phyloP scores from a whole-genome alignment of 2,329 filamentous ascomycete species.

The Lasiodiplodia theobromae region DNA sequence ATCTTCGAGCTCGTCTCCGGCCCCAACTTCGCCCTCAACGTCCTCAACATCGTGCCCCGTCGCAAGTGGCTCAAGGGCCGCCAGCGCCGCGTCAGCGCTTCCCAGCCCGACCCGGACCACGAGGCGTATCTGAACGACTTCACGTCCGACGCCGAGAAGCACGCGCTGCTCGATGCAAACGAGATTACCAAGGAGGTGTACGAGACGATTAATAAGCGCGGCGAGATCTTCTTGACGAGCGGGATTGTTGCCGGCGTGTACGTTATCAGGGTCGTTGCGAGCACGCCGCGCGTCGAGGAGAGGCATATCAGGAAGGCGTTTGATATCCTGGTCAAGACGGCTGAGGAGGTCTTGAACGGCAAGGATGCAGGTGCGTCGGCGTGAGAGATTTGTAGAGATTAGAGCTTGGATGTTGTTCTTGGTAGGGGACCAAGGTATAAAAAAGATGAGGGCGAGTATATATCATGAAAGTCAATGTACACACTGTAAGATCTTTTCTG shows the following conservation, averaged over 20 bases:
- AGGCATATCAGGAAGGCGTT: constrained; percentile 77
- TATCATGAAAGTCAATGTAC: not conserved
- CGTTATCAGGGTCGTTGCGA: constrained; percentile 82
- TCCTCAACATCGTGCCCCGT: constrained; percentile 69
- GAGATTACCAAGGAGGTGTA: constrained; percentile 76
- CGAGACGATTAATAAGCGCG: constrained; percentile 73
- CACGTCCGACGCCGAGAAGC: constrained; percentile 43
- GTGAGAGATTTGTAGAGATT: not conserved
- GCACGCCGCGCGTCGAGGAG: constrained; percentile 72
- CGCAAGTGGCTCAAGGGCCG: constrained; percentile 30
- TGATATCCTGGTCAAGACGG: constrained; percentile 70
- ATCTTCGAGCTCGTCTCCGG: constrained; percentile 78
- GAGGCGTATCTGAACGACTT: constrained; percentile 45
- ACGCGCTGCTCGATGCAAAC: constrained; percentile 66
- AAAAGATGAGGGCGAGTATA: not conserved
- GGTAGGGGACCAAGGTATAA: not conserved
- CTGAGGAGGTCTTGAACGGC: constrained; percentile 57
- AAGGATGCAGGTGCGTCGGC: not conserved
- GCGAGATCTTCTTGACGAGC: constrained; percentile 83
- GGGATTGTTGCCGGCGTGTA: constrained; percentile 76
- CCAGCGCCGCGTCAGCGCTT: constrained; percentile 32
- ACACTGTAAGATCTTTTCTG: not conserved
- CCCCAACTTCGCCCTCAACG: constrained; percentile 81
- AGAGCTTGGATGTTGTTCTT: not conserved
- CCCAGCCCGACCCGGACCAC: constrained; percentile 39